phyloP scores from a whole-genome alignment of 1,139 yeast species.

The Candida labiduridarum region DNA sequence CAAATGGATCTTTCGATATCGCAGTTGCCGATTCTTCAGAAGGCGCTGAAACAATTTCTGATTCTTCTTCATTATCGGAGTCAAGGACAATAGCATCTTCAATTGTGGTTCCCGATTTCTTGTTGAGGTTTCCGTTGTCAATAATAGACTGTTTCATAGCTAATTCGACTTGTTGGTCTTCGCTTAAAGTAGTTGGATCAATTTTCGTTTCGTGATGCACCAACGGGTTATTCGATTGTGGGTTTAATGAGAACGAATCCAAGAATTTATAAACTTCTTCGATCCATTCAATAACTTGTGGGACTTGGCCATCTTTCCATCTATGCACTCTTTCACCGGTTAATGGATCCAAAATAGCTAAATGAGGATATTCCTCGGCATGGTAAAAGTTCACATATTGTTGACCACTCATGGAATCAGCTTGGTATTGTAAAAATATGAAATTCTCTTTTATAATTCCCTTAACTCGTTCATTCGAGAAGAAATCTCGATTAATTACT shows the following conservation, averaged over 20 bases:
- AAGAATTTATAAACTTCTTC: constrained; percentile 63
- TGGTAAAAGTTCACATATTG: constrained; percentile 74
- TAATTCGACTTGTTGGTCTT: constrained; percentile 81
- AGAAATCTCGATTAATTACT: constrained; percentile 86
- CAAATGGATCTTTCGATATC: constrained; percentile 31
- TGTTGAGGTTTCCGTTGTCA: constrained; percentile 17
- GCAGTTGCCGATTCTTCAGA: neutral
- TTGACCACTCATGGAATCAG: constrained; percentile 73
- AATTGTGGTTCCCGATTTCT: constrained; percentile 23
- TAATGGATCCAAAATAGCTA: constrained; percentile 90
- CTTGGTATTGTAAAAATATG: constrained; percentile 78
- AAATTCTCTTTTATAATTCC: constrained; percentile 66
- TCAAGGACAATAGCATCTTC: constrained; percentile 28
- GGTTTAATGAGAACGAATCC: constrained; percentile 63
- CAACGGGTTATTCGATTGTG: constrained; percentile 68
- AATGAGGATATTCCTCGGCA: constrained; percentile 71
- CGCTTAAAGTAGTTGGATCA: constrained; percentile 67
- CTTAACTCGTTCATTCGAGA: constrained; percentile 77
- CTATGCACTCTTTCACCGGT: constrained; percentile 85
- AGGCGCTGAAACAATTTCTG: constrained; percentile 1
- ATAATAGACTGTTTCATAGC: constrained; percentile 71
- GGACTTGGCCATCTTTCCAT: constrained; percentile 68
- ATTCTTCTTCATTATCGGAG: constrained; percentile 16
- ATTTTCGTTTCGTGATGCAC: constrained; percentile 55
- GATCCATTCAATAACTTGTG: constrained; percentile 59